Conservation (phyloP, 2,329 filamentous ascomycete genomes). For the Ceratocystis harringtonii region DNA sequence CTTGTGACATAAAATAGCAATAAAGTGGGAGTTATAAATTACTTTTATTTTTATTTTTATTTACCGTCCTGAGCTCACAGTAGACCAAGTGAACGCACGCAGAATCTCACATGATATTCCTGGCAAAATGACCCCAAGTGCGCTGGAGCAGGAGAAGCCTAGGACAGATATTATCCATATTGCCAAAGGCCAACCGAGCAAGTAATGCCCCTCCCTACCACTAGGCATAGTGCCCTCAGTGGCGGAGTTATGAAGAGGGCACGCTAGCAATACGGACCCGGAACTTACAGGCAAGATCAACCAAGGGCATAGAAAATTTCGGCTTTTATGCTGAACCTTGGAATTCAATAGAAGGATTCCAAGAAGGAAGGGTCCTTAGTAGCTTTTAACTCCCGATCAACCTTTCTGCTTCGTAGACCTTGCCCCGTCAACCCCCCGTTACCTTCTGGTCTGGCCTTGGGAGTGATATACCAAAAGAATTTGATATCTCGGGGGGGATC, state of each 20-base stretch:
- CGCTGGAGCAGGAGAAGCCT: too few species aligned
- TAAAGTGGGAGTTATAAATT: neutral
- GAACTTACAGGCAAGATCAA: neutral
- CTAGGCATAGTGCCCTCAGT: neutral
- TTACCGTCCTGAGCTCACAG: too few species aligned
- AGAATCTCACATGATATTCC: too few species aligned
- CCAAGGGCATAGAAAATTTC: neutral
- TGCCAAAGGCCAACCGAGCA: too few species aligned
- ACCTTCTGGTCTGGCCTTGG: too few species aligned
- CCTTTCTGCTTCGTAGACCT: neutral
- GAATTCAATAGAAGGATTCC: neutral
- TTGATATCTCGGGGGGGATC: neutral
- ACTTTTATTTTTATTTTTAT: too few species aligned
- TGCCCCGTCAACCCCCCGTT: neutral
- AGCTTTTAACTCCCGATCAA: neutral
- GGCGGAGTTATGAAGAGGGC: slow-evolving; percentile 4
- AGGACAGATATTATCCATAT: too few species aligned
- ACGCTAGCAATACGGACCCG: neutral
- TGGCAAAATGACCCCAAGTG: too few species aligned
- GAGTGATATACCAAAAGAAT: neutral
- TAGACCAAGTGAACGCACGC: too few species aligned
- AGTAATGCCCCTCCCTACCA: neutral
- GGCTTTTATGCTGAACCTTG: neutral
- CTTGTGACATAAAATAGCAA: neutral
- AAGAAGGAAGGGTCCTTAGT: neutral